These are phyloP conservation scores for Ceratocystiopsis sp. DNA, from an alignment of 2,329 filamentous ascomycete genomes.

Conservation along the genomic window DNA sequence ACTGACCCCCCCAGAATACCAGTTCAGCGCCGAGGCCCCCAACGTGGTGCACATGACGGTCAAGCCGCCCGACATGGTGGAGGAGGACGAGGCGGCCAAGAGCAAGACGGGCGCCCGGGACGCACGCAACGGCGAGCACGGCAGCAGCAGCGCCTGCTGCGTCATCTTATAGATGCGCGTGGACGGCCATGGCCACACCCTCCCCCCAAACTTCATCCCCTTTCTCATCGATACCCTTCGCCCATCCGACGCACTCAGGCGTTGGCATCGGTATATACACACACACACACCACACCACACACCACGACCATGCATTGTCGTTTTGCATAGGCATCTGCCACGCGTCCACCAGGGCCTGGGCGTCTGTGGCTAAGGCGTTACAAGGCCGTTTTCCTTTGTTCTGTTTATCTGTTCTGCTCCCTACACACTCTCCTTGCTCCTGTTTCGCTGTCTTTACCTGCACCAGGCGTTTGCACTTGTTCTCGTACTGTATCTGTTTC, in stretches of 20 bases:
- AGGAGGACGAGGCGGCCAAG: conserved; percentile 57
- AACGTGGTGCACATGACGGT: conserved; percentile 95
- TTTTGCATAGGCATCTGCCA: neutral
- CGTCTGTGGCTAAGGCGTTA: neutral
- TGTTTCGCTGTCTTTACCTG: neutral
- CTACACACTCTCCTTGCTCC: neutral
- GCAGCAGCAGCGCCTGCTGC: conserved; percentile 29
- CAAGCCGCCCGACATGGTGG: conserved; percentile 71
- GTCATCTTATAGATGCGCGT: conserved; percentile 33
- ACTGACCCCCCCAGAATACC: conserved; percentile 43
- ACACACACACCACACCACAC: neutral
- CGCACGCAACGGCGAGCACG: conserved; percentile 20
- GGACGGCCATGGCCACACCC: no score
- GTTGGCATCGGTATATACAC: neutral
- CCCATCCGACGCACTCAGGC: no score
- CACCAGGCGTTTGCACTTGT: neutral
- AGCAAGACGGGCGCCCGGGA: conserved; percentile 32
- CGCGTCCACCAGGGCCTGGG: no score
- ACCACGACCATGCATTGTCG: neutral
- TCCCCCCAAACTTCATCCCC: no score
- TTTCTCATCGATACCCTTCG: no score
- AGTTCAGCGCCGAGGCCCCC: conserved; percentile 53
- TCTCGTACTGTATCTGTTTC: neutral
- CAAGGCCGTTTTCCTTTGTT: neutral
- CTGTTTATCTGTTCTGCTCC: neutral